A percentile compares a stretch with the other conserved stretches of the same genome.
Evolutionary conservation across 2,329 filamentous ascomycete species (phyloP).

Genomic region (Volutella citrinella): DNA sequence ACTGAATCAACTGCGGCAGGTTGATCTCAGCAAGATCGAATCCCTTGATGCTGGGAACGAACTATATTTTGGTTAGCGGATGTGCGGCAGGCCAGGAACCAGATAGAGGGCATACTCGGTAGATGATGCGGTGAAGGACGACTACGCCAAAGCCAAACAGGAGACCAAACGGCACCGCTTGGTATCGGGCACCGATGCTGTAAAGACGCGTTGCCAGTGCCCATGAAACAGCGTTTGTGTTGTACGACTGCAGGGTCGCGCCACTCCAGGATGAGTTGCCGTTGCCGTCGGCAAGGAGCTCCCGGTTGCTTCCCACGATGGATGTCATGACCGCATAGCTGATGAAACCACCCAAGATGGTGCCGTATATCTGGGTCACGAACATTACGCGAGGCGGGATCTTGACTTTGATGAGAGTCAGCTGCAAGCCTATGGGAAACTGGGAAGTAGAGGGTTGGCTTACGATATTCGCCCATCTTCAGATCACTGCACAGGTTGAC

Average conservation of each 20-base stretch:
- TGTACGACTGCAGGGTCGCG: constrained; percentile 46
- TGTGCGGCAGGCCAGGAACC: background rate
- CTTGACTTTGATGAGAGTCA: constrained; percentile 41
- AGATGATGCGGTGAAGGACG: constrained; percentile 40
- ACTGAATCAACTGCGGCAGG: constrained; percentile 52
- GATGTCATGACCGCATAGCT: constrained; percentile 56
- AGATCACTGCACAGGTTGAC: constrained; percentile 51
- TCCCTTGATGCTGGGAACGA: constrained; percentile 42
- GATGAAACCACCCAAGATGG: constrained; percentile 49
- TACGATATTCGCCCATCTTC: constrained; percentile 58
- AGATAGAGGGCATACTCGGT: constrained; percentile 15
- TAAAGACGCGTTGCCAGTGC: constrained; percentile 54
- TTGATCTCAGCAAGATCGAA: constrained; percentile 45
- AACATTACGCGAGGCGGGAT: constrained; percentile 55
- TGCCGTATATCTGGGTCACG: constrained; percentile 53
- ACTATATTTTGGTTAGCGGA: constrained; percentile 28
- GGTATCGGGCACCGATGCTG: constrained; percentile 39
- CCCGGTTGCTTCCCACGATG: constrained; percentile 48
- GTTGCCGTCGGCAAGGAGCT: constrained; percentile 40
- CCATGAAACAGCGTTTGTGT: constrained; percentile 46
- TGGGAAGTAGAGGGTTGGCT: constrained; percentile 14
- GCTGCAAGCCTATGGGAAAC: background rate
- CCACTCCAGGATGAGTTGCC: constrained; percentile 53
- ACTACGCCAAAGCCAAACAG: constrained; percentile 45
- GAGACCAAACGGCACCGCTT: constrained; percentile 49